Evolutionary conservation across 2,329 filamentous ascomycete species (phyloP), one percentile per base, ranked within the genome.

Genomic region (Fusarium abutilonis): DNA sequence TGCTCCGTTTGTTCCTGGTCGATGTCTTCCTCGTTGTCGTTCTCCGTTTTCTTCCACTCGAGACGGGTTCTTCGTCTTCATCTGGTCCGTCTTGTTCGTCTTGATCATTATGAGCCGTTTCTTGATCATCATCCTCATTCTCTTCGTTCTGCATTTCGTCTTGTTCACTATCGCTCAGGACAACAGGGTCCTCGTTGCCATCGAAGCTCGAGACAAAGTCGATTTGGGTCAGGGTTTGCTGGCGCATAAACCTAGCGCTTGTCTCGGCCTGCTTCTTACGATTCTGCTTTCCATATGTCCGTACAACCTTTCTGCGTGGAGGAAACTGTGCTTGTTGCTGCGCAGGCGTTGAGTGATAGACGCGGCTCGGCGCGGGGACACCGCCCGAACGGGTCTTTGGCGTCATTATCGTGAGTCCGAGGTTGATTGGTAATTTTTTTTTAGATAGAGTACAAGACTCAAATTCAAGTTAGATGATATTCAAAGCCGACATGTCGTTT

Each of bases 191-290:
- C 6, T 68, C 66, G 6, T 72, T 69, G 15, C 70, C 75, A 14
- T 72, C 71, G n/a, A 73, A 71, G 60, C 72, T 74, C 34, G 70
- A 76, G 15, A 76, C 74, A 68, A 75, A 78, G 42, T 76, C 75
- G 39, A 79, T 74, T 62, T 80, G 78, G 6, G 78, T 80, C 19
- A 80, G 62, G 2, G 78, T 80, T 67, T 78, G 75, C 66, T 80
- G 78, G 54, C 71, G 72, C 40, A 78, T 51, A 4, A 64, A 52
- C 15, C 60, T 63, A 0, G 62, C 49, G 14, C 47, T 57, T 15
- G 42, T 61, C 11, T 68, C 60, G 11, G 52, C 47, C 32, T 63
- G 59, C 36, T 68, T 64, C 53, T 57, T 63, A 11, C 52, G 56
- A 32, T 65, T 69, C 44, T 70, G 64, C 15, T 72, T 70, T 10